Evolutionary conservation across 192 early-diverging fungal genomes (phyloP), one percentile per base, ranked within the genome.

Genomic region (Coemansia aciculifera): DNA sequence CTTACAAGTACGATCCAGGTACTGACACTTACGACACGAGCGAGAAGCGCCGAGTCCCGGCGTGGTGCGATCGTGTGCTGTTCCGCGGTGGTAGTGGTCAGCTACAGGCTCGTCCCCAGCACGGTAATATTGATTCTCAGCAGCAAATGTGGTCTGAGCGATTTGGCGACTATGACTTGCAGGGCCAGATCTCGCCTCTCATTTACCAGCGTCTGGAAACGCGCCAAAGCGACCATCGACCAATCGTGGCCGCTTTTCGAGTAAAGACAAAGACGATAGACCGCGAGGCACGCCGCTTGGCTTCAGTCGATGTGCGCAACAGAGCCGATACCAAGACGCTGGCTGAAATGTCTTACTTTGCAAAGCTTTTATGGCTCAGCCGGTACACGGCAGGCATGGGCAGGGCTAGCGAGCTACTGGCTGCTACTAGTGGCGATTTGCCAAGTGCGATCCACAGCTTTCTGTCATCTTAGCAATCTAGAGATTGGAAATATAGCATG

Each of bases 1-100:
- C 98, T 2, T 99, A 98, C 89, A 99, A 99, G 80, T 98, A 95
- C 73, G 91, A 99, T 68, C 87, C 86, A 5, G 91, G 91, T 17
- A 91, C 90, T 15, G 86, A 93, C 37, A 76, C 74, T 11, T 99
- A 96, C 67, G 98, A 99, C 71, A 88, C 90, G 5, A 93, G 91
- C 43, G 96, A 98, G 48, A 99, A 99, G 85, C 88, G 90, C 64
- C 87, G 98, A 29, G 89, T 89, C 3, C 98, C 98, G 1, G 91
- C 94, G 10, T 99, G 94, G 93, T 98, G 97, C 74, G 98, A 99
- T 85, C 89, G 98, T 57, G 87, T 99, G 32, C 72, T 94, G 21
- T 92, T 83, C 68, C 82, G 89, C 24, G 82, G 85, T 23, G 72
- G 63, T 29, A 61, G 67, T 15, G 63, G 69, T 4, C 32, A 66